Percentiles rank a stretch among this genome's conserved stretches.
These are phyloP conservation scores for Phytopythium cucurbitacearum DNA, from an alignment of 352 stramenopile genomes.

Conservation along the genomic window DNA sequence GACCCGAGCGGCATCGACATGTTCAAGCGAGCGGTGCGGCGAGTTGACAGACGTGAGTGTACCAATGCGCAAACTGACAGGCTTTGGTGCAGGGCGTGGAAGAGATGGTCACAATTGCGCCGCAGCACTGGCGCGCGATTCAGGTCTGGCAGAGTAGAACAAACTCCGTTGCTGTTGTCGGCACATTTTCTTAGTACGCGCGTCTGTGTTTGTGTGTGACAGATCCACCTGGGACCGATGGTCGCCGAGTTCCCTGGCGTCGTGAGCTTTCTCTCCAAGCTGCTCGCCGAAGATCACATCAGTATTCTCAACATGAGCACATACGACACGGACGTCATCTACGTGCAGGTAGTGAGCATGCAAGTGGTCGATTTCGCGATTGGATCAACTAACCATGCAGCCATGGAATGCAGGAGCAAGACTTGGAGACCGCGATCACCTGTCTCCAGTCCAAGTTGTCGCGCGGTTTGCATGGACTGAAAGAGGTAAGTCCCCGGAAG, in stretches of 20 bases:
- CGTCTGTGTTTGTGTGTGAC: constrained; percentile 5
- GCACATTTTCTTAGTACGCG: background rate
- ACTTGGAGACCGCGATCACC: constrained; percentile 62
- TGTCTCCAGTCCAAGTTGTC: constrained; percentile 79
- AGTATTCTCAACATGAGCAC: constrained; percentile 91
- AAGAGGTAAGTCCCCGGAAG: constrained; percentile 38
- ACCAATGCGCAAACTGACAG: background rate
- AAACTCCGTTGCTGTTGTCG: background rate
- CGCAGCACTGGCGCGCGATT: constrained; percentile 75
- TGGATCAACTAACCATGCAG: background rate
- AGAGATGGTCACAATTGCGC: constrained; percentile 61
- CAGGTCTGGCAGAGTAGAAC: constrained; percentile 26
- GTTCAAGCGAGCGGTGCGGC: constrained; percentile 65
- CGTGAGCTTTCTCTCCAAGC: constrained; percentile 81
- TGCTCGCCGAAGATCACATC: constrained; percentile 77
- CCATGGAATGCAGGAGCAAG: constrained; percentile 19
- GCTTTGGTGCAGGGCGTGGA: constrained; percentile 42
- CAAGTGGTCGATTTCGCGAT: constrained; percentile 82
- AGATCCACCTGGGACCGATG: constrained; percentile 86
- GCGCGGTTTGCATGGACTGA: constrained; percentile 72
- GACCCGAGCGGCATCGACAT: constrained; percentile 79
- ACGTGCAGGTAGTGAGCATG: constrained; percentile 63
- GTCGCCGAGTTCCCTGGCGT: constrained; percentile 82
- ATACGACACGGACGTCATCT: constrained; percentile 88
- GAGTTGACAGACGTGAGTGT: too few relatives aligned